These are phyloP conservation scores for Flaveria bidentis DNA, from an alignment of 129 eudicot species.

Conservation along the genomic window DNA sequence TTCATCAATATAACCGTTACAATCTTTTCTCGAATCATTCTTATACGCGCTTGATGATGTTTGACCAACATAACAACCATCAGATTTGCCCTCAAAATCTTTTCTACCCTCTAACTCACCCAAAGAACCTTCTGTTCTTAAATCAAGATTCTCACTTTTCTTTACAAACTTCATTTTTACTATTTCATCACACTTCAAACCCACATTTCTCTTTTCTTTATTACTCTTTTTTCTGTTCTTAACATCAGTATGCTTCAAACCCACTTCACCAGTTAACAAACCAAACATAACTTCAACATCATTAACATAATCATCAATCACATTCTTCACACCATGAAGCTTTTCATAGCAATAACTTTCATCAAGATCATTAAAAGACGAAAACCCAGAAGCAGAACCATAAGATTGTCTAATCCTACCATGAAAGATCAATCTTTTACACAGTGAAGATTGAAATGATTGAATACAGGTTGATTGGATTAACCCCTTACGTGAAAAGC, in stretches of 20 bases:
- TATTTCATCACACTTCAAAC: conserved; percentile 21
- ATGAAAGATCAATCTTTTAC: conserved; percentile 43
- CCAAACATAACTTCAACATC: conserved; percentile 78
- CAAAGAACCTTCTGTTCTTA: conserved; percentile 27
- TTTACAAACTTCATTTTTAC: conserved; percentile 15
- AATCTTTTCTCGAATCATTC: conserved; percentile 28
- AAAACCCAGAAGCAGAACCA: conserved; percentile 27
- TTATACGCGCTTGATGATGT: conserved; percentile 28
- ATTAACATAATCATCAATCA: conserved; percentile 51
- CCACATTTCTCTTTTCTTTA: too few species aligned
- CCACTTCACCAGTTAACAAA: conserved; percentile 64
- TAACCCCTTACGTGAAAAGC: conserved; percentile 47
- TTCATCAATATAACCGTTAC: conserved; percentile 14
- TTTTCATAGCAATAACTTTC: conserved; percentile 37
- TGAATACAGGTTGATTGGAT: conserved; percentile 70
- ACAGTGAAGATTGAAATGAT: conserved; percentile 53
- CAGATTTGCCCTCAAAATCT: conserved; percentile 45
- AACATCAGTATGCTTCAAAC: conserved; percentile 47
- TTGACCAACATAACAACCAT: conserved; percentile 30
- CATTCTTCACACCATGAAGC: conserved; percentile 28
- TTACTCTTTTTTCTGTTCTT: conserved; percentile 37
- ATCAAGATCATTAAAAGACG: conserved; percentile 37
- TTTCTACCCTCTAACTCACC: conserved; percentile 37
- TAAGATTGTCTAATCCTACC: conserved; percentile 33
- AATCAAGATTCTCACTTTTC: conserved; percentile 31